Percentiles rank a stretch among this genome's conserved stretches.
Evolutionary conservation across 768 basidiomycete genomes (phyloP).

Genomic region (Dioszegia aurantiaca): DNA sequence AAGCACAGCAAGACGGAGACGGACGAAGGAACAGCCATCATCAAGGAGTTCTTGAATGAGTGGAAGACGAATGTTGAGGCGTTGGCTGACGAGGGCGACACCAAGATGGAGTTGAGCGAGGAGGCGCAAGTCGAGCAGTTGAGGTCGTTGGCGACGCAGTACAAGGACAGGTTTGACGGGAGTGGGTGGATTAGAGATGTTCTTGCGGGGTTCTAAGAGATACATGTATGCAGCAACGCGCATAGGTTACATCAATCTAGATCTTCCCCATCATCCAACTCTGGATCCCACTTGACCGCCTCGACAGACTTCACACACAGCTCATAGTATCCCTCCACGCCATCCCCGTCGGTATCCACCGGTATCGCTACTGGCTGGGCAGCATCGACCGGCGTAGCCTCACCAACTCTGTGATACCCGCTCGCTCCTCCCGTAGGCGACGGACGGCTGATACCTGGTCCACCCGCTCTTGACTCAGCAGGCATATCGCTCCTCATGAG

Average conservation of each 20-base stretch:
- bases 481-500: slow-evolving; percentile 25
- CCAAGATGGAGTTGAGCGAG: slow-evolving; percentile 56
- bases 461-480: neutral
- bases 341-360: slow-evolving; percentile 7
- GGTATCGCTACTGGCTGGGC: neutral
- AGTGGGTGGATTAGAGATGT: slow-evolving; percentile 64
- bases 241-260: slow-evolving; percentile 5
- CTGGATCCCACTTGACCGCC: slow-evolving; percentile 61
- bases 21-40: slow-evolving; percentile 74
- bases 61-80: slow-evolving; percentile 62
- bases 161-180: slow-evolving; percentile 66
- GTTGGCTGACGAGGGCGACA: slow-evolving; percentile 51
- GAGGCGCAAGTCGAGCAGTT: slow-evolving; percentile 60
- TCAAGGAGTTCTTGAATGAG: slow-evolving; percentile 70
- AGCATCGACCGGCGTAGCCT: neutral
- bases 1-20: slow-evolving; percentile 62
- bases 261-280: slow-evolving; percentile 27
- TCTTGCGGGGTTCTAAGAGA: slow-evolving; percentile 39
- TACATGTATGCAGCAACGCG: neutral
- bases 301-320: slow-evolving; percentile 77
- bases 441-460: neutral
- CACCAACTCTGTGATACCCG: slow-evolving; percentile 33
- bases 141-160: slow-evolving; percentile 64
- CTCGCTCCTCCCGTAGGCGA: neutral
- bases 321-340: slow-evolving; percentile 67